Percentiles rank a stretch among this genome's conserved stretches.
These are phyloP conservation scores for Citrus reticulata DNA, from an alignment of 345 rosid genomes.

Conservation along the genomic window DNA sequence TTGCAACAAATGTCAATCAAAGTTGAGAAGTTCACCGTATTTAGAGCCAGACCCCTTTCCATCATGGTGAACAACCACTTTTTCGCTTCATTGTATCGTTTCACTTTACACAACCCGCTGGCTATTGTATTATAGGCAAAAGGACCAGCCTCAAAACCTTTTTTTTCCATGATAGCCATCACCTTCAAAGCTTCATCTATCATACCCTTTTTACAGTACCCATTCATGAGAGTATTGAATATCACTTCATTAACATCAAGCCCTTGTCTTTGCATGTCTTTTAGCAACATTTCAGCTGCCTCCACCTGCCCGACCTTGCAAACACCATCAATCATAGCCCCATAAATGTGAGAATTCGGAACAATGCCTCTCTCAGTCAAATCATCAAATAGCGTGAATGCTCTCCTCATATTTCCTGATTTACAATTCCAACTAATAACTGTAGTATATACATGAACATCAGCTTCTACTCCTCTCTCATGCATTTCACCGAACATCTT, in stretches of 20 bases:
- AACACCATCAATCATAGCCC: slow-evolving; percentile 70
- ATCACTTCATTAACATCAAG: slow-evolving; percentile 49
- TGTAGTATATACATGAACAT: slow-evolving; percentile 56
- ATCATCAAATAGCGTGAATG: slow-evolving; percentile 74
- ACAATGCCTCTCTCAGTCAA: slow-evolving; percentile 54
- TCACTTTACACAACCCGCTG: slow-evolving; percentile 49
- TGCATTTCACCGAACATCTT: slow-evolving; percentile 72
- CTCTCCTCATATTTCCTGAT: slow-evolving; percentile 53
- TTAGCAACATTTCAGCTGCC: slow-evolving; percentile 62
- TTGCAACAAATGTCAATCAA: slow-evolving; percentile 72
- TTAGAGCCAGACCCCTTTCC: slow-evolving; percentile 46
- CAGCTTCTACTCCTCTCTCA: slow-evolving; percentile 50
- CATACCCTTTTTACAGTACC: slow-evolving; percentile 62
- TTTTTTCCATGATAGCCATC: slow-evolving; percentile 58
- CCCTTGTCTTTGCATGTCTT: slow-evolving; percentile 70
- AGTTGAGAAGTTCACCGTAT: slow-evolving; percentile 58
- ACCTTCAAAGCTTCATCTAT: slow-evolving; percentile 61
- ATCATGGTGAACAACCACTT: slow-evolving; percentile 50
- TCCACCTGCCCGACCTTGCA: slow-evolving; percentile 76
- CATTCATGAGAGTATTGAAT: slow-evolving; percentile 65
- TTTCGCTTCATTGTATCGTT: slow-evolving; percentile 68
- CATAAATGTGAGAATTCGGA: slow-evolving; percentile 62
- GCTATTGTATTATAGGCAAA: slow-evolving; percentile 62
- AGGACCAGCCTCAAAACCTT: slow-evolving; percentile 63
- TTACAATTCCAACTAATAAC: slow-evolving; percentile 56